These are phyloP conservation scores for Hericium rajendrae DNA, from an alignment of 768 basidiomycete genomes.

Conservation along the genomic window DNA sequence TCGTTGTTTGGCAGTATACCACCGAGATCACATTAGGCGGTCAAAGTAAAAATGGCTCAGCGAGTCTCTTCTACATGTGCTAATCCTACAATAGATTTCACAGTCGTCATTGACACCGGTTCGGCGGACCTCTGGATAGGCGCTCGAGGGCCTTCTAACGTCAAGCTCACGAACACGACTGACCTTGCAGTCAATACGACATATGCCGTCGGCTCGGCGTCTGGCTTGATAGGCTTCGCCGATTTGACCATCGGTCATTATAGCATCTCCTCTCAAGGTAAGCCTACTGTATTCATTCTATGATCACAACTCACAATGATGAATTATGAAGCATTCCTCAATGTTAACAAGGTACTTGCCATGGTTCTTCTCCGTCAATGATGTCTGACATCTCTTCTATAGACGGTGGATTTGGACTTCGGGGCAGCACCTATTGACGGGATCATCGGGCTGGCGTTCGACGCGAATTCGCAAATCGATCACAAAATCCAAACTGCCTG, in stretches of 20 bases:
- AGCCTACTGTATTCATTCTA: background rate
- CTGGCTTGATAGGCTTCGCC: background rate
- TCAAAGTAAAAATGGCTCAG: background rate
- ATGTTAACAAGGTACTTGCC: background rate
- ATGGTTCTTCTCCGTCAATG: background rate
- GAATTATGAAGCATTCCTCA: background rate
- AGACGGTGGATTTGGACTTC: background rate
- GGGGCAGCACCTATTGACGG: background rate
- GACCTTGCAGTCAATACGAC: background rate
- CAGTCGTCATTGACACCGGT: background rate
- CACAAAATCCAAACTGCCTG: background rate
- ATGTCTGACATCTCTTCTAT: background rate
- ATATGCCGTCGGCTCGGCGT: background rate
- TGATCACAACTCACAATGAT: background rate
- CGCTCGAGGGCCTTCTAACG: background rate
- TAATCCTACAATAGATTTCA: background rate
- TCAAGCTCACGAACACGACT: background rate
- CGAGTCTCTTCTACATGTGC: background rate
- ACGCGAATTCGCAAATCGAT: background rate
- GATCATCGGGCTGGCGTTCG: background rate
- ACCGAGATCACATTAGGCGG: background rate
- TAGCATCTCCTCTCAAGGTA: background rate
- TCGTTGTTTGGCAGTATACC: background rate
- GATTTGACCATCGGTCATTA: background rate
- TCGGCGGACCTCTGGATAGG: background rate